These are phyloP conservation scores for Aspergillus coremiiformis DNA, from an alignment of 495 filamentous ascomycete species.

Conservation along the genomic window DNA sequence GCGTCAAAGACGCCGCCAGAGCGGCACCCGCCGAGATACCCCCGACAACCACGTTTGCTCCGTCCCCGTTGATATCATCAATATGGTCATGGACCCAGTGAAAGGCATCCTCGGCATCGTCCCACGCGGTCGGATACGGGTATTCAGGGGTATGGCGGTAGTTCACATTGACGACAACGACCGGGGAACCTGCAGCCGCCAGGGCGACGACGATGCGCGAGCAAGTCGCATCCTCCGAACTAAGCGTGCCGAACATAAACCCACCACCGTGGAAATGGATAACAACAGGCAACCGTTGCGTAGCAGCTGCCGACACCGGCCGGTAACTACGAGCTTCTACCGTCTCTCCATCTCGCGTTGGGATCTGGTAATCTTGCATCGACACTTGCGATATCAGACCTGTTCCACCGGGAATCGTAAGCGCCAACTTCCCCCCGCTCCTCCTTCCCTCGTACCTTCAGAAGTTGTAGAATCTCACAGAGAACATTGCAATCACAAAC, in stretches of 20 bases:
- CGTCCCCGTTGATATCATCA: constrained; percentile 24
- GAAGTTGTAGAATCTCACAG: too few relatives aligned
- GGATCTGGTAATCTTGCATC: constrained; percentile 27
- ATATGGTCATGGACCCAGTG: constrained; percentile 37
- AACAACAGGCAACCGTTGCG: constrained; percentile 34
- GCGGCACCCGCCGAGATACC: constrained; percentile 42
- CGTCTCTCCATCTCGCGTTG: constrained; percentile 32
- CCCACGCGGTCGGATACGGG: constrained; percentile 34
- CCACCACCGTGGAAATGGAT: constrained; percentile 47
- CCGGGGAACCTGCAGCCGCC: constrained; percentile 10
- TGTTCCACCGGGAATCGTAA: too few relatives aligned
- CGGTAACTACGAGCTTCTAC: constrained; percentile 41
- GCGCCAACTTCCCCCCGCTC: too few relatives aligned
- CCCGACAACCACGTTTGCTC: constrained; percentile 35
- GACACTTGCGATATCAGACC: constrained; percentile 19
- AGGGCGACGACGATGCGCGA: constrained; percentile 30
- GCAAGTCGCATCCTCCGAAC: constrained; percentile 42
- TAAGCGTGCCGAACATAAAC: constrained; percentile 38
- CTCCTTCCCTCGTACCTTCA: too few relatives aligned
- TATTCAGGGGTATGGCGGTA: constrained; percentile 44
- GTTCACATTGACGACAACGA: constrained; percentile 38
- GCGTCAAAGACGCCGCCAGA: constrained; percentile 36
- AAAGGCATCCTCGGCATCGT: constrained; percentile 43
- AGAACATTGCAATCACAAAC: constrained; percentile 15
- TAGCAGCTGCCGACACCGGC: constrained; percentile 14